Conservation (phyloP, 2,329 filamentous ascomycete genomes). For the Hypomyces rosellus region DNA sequence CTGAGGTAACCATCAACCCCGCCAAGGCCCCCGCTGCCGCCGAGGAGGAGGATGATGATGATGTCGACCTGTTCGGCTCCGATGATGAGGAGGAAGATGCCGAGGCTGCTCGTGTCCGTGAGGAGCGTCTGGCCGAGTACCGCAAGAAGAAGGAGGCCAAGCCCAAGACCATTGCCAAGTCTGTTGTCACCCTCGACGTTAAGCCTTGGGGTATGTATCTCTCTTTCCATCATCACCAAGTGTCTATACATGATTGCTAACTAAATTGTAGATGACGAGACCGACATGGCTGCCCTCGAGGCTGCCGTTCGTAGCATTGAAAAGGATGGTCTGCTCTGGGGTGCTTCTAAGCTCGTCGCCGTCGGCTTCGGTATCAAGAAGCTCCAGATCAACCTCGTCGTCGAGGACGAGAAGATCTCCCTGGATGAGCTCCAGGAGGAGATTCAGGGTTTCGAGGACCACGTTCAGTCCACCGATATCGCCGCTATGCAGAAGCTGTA, state of each 20-base stretch:
- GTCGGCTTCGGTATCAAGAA: slow-evolving; percentile 99
- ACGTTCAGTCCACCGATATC: slow-evolving; percentile 91
- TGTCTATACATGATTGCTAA: background rate
- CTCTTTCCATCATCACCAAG: background rate
- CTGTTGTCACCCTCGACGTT: slow-evolving; percentile 88
- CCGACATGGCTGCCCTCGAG: slow-evolving; percentile 80
- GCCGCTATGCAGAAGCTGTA: slow-evolving; percentile 92
- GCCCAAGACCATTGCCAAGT: slow-evolving; percentile 90
- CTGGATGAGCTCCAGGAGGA: slow-evolving; percentile 78
- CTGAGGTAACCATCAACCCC: slow-evolving; percentile 74
- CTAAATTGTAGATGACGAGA: slow-evolving; percentile 69
- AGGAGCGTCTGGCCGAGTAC: slow-evolving; percentile 89
- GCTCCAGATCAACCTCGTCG: slow-evolving; percentile 95
- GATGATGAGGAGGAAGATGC: slow-evolving; percentile 93
- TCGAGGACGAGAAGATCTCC: slow-evolving; percentile 96
- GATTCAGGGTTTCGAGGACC: slow-evolving; percentile 81
- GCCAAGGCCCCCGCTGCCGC: slow-evolving; percentile 69
- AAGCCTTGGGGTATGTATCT: slow-evolving; percentile 93
- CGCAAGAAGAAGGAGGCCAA: slow-evolving; percentile 95
- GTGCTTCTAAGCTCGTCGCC: slow-evolving; percentile 79
- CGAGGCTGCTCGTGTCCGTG: slow-evolving; percentile 75
- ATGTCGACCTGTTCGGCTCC: slow-evolving; percentile 88
- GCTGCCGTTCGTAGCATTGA: slow-evolving; percentile 73
- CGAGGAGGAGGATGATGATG: slow-evolving; percentile 64
- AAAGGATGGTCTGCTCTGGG: slow-evolving; percentile 94